A percentile compares a stretch with the other conserved stretches of the same genome.
phyloP scores from a whole-genome alignment of 1,284 basidiomycete genomes.

The Neolentinus lepideus region DNA sequence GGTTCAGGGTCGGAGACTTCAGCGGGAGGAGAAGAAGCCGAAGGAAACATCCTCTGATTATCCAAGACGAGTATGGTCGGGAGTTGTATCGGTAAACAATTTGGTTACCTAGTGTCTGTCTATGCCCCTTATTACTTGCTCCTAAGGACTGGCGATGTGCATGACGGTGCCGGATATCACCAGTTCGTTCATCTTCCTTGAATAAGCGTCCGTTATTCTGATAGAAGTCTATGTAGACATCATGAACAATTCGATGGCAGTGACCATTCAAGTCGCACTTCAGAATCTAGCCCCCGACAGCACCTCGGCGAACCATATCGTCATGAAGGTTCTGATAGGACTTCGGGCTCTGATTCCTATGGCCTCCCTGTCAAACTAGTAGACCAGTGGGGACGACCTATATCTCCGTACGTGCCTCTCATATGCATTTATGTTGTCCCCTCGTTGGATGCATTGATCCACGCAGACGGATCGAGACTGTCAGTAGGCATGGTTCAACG shows the following conservation, averaged over 20 bases:
- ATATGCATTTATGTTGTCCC: too few relatives aligned
- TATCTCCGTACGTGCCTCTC: neutral
- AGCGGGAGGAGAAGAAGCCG: neutral
- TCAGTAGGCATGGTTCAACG: neutral
- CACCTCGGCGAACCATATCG: neutral
- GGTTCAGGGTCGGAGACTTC: conserved; percentile 3
- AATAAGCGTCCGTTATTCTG: neutral
- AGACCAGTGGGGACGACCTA: neutral
- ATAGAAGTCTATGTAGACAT: neutral
- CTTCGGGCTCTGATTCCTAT: neutral
- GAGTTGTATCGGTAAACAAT: neutral
- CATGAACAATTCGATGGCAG: neutral
- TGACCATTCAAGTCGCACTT: neutral
- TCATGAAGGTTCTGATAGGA: too few relatives aligned
- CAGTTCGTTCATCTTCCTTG: neutral
- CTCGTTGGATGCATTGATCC: too few relatives aligned
- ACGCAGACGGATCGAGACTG: neutral
- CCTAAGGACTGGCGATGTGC: neutral
- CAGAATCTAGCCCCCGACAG: neutral
- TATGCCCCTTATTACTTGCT: neutral
- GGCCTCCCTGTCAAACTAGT: neutral
- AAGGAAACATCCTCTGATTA: neutral
- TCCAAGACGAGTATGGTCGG: neutral
- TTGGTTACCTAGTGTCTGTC: neutral
- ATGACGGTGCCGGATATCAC: neutral